These are phyloP conservation scores for Aschersonia sp. DNA, from an alignment of 2,329 filamentous ascomycete genomes.

Conservation along the genomic window DNA sequence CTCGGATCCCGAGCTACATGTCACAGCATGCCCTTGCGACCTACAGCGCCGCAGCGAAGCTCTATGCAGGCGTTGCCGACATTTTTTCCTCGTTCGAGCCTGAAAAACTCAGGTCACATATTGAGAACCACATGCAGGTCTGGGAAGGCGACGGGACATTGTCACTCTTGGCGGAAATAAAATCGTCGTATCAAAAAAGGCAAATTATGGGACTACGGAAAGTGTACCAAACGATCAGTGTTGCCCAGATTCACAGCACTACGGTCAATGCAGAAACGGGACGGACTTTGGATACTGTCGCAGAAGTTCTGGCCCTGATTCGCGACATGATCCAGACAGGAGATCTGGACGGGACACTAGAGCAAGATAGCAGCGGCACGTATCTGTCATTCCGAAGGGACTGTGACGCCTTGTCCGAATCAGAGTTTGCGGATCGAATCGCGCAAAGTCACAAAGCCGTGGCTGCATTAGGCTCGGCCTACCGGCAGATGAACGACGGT, in stretches of 20 bases:
- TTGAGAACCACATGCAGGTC: conserved; percentile 37
- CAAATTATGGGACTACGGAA: conserved; percentile 58
- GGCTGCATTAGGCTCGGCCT: conserved; percentile 28
- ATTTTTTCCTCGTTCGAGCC: conserved; percentile 46
- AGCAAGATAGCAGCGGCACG: conserved; percentile 24
- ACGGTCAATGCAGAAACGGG: conserved; percentile 42
- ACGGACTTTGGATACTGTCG: conserved; percentile 22
- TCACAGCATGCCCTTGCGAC: conserved; percentile 35
- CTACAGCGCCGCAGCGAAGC: conserved; percentile 44
- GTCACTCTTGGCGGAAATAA: conserved; percentile 54
- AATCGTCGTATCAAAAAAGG: conserved; percentile 58
- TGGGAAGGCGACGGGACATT: conserved; percentile 63
- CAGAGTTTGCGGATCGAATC: conserved; percentile 33
- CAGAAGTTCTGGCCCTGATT: conserved; percentile 30
- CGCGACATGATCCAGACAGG: conserved; percentile 39
- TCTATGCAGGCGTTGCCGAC: conserved; percentile 56
- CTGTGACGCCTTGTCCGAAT: conserved; percentile 30
- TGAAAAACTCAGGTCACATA: conserved; percentile 46
- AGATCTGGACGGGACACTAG: conserved; percentile 38
- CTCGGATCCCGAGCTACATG: conserved; percentile 39
- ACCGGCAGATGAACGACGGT: conserved; percentile 37
- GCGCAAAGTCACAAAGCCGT: conserved; percentile 25
- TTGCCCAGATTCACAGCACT: conserved; percentile 33
- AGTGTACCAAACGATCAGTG: conserved; percentile 49
- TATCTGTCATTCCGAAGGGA: conserved; percentile 37